Base-by-base conservation (phyloP, 148 eudicot species). In the Gaultheria prostrata region DNA sequence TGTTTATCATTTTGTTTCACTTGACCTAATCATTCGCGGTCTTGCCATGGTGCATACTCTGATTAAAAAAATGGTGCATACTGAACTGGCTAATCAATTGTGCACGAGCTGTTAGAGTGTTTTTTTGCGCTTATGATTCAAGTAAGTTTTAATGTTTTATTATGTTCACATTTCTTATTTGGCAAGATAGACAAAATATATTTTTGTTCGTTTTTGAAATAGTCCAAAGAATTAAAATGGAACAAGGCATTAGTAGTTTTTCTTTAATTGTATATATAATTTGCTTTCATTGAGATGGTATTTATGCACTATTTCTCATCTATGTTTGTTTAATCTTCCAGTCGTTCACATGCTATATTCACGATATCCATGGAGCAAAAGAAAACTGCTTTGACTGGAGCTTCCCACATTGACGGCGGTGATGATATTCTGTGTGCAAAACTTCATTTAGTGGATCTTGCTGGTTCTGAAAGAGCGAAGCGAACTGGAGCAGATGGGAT, bases 291-390 rank as follows among this genome's bases (percentile, higher is more conserved):
- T 18, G 26, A 30, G 49, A 35, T 77, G 80, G 30, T 54, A 63
- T 43, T 18, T 45, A 24, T 43, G 35, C 11, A 39, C 54, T 26
- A 18, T 51, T 54, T 57, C 32, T 80, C 28, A 82, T 26, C 3
- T 18, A 49, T 33, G 6, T 14, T 75, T n/a, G 43, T 18, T 1
- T 67, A 50, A 43, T 89, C 39, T 84, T 87, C 72, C 87, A 97
- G 99, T 81, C 99, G 99, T 39, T 97, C 99, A 48, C 99, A 97
- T 92, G 99, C 98, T 12, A 97, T 97, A 43, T 97, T 97, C 78
- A 97, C 99, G 8, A 95, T 97, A 77, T 87, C 98, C 3, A 86
- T 97, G 92, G 99, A 97, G 88, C 99, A 95, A 89, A 95, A 90
- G 89, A 93, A 89, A 86, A 86, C 82, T 45, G 46, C 80, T 51